Conservation (phyloP, 148 eudicot species). For the Rhododendron ovatum region DNA sequence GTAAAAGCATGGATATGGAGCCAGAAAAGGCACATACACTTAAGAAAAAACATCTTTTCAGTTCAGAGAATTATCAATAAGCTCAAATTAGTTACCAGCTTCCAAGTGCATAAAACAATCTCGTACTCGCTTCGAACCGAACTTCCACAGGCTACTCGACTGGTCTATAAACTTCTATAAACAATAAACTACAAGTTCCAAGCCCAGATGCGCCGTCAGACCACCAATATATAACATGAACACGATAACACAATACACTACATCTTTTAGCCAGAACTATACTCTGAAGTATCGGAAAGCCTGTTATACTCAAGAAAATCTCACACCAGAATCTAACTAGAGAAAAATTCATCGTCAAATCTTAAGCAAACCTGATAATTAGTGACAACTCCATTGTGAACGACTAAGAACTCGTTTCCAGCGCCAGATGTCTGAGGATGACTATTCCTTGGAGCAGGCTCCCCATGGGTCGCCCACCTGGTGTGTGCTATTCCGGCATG, state of each 20-base stretch:
- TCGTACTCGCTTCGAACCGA: neutral
- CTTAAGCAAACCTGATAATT: slow-evolving; percentile 67
- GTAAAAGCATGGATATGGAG: neutral
- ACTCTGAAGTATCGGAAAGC: neutral
- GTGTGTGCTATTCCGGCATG: slow-evolving; percentile 99
- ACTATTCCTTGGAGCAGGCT: slow-evolving; percentile 92
- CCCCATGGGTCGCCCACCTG: slow-evolving; percentile 99
- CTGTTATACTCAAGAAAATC: neutral
- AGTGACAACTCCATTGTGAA: slow-evolving; percentile 93
- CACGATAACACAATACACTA: neutral
- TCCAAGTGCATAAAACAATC: neutral
- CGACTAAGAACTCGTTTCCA: slow-evolving; percentile 84
- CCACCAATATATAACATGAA: neutral
- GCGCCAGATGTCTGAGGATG: slow-evolving; percentile 94
- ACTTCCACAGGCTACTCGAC: neutral
- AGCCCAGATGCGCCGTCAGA: neutral
- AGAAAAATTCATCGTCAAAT: neutral
- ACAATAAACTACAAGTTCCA: neutral
- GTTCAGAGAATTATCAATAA: neutral
- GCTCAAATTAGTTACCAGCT: neutral
- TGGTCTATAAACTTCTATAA: neutral
- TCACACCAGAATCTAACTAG: neutral
- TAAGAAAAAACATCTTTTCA: neutral
- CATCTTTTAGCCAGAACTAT: neutral
- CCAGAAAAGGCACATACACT: neutral